Conservation (phyloP, 2,329 filamentous ascomycete genomes). For the Byssothecium circinans region DNA sequence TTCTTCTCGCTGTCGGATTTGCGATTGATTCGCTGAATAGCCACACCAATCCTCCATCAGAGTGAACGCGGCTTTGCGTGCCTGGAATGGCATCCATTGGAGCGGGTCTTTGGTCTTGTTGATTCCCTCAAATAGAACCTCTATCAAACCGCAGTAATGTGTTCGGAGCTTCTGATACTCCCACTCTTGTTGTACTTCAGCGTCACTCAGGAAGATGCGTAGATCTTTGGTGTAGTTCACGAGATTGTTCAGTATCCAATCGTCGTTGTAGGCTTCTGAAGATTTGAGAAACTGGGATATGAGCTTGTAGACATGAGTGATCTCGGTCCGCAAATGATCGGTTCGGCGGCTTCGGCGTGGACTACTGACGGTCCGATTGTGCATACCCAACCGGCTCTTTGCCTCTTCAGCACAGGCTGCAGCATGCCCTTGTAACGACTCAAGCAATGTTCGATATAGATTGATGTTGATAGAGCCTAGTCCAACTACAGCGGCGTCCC, state of each 20-base stretch:
- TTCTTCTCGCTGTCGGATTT: constrained; percentile 80
- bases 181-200: constrained; percentile 92
- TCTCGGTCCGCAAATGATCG: constrained; percentile 86
- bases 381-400: constrained; percentile 71
- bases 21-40: constrained; percentile 85
- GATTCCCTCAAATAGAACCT: constrained; percentile 89
- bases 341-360: constrained; percentile 80
- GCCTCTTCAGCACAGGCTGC: constrained; percentile 86
- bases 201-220: constrained; percentile 91
- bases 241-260: constrained; percentile 88
- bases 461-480: constrained; percentile 94
- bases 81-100: constrained; percentile 97
- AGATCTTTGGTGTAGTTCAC: constrained; percentile 89
- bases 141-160: constrained; percentile 91
- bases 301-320: constrained; percentile 93
- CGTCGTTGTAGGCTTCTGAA: constrained; percentile 76
- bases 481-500: constrained; percentile 86
- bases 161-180: constrained; percentile 88
- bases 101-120: constrained; percentile 82
- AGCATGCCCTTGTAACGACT: constrained; percentile 86
- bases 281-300: constrained; percentile 87
- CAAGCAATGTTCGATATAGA: constrained; percentile 85
- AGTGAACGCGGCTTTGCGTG: constrained; percentile 89
- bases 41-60: constrained; percentile 99
- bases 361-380: constrained; percentile 82